phyloP scores from a whole-genome alignment of 1,284 basidiomycete species.

The Pholiota adiposa region DNA sequence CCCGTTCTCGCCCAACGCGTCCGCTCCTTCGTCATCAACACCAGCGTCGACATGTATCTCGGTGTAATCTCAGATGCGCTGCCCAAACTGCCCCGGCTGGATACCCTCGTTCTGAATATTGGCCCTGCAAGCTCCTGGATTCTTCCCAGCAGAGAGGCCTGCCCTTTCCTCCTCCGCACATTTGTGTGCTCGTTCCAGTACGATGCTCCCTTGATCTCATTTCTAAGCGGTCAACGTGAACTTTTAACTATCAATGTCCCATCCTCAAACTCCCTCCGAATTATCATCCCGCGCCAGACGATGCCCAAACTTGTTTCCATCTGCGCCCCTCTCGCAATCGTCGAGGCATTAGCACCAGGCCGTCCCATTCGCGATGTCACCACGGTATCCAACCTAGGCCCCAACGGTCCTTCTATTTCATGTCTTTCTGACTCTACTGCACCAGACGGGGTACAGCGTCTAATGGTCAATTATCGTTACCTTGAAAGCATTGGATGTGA shows the following conservation, averaged over 20 bases:
- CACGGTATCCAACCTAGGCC: conserved; percentile 11
- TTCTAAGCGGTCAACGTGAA: conserved; percentile 20
- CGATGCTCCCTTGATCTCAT: conserved; percentile 18
- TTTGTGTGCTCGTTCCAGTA: conserved; percentile 22
- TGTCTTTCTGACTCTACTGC: conserved; percentile 22
- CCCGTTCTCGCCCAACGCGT: conserved; percentile 22
- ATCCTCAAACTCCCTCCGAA: background rate
- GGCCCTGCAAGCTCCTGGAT: conserved; percentile 25
- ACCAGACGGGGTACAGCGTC: conserved; percentile 20
- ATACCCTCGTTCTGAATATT: conserved; percentile 24
- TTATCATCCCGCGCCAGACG: conserved; percentile 10
- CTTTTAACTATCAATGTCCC: conserved; percentile 18
- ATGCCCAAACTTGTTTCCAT: conserved; percentile 22
- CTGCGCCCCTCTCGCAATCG: conserved; percentile 22
- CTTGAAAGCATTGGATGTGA: conserved; percentile 19
- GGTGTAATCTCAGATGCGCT: conserved; percentile 27
- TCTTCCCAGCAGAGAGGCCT: conserved; percentile 19
- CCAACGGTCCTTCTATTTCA: conserved; percentile 17
- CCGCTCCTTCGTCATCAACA: conserved; percentile 21
- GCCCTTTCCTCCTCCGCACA: conserved; percentile 24
- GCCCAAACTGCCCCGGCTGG: conserved; percentile 20
- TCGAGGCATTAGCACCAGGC: conserved; percentile 22
- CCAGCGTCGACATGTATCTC: conserved; percentile 23
- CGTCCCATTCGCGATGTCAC: conserved; percentile 24
- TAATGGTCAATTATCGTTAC: conserved; percentile 23